Conservation (phyloP, 1,139 yeast genomes). For the Geotrichum klebahnii region DNA sequence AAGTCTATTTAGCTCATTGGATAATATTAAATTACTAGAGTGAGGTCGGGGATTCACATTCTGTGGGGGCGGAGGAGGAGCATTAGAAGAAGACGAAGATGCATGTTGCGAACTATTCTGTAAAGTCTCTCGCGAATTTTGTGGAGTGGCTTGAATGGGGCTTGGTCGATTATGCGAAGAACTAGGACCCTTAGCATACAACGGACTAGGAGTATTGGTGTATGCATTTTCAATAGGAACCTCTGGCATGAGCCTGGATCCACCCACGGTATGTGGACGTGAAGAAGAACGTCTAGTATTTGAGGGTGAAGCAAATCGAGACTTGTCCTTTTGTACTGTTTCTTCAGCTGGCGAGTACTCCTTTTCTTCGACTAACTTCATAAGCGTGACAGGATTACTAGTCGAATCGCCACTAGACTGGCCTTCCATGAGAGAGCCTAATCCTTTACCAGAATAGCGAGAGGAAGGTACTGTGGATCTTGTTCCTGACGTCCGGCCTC, state of each 20-base stretch:
- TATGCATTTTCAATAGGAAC: slow-evolving; percentile 1
- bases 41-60: background rate
- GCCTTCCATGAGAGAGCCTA: slow-evolving; percentile 3
- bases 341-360: slow-evolving; percentile 13
- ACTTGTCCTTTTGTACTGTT: background rate
- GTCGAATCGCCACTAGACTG: slow-evolving; percentile 2
- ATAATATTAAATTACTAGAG: slow-evolving; percentile 1
- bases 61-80: slow-evolving; percentile 6
- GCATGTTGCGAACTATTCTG: background rate
- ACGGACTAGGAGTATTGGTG: background rate
- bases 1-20: slow-evolving; percentile 14
- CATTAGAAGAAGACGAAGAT: background rate
- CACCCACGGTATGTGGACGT: slow-evolving; percentile 8
- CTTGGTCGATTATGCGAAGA: slow-evolving; percentile 8
- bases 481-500: slow-evolving; percentile 7
- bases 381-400: slow-evolving; percentile 3
- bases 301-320: background rate
- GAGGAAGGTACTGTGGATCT: slow-evolving; percentile 8
- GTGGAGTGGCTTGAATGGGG: background rate
- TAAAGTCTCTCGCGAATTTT: background rate
- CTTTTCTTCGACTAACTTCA: slow-evolving; percentile 13
- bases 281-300: background rate
- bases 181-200: slow-evolving; percentile 1
- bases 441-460: slow-evolving; percentile 8
- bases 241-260: slow-evolving; percentile 17